Percentiles rank a stretch among this genome's conserved stretches.
phyloP scores from a whole-genome alignment of 2,329 filamentous ascomycete species.

The Alternaria ventricosa region DNA sequence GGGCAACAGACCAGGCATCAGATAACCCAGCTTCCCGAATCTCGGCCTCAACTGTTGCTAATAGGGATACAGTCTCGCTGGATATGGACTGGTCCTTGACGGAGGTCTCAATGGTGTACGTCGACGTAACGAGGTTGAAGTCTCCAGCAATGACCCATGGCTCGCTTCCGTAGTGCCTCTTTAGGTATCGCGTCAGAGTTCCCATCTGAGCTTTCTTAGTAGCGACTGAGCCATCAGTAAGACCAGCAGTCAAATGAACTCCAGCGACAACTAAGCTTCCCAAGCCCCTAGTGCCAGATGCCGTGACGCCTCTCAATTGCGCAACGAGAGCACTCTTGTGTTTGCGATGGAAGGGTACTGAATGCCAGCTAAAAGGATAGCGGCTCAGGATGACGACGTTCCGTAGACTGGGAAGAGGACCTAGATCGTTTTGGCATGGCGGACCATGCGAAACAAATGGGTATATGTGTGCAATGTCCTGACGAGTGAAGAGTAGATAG shows the following conservation, averaged over 20 bases:
- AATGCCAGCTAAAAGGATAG: constrained; percentile 62
- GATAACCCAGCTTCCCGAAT: constrained; percentile 57
- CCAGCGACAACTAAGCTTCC: constrained; percentile 59
- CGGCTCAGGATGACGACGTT: constrained; percentile 68
- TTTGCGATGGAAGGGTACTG: constrained; percentile 59
- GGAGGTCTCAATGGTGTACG: constrained; percentile 61
- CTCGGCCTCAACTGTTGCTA: constrained; percentile 57
- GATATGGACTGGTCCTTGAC: constrained; percentile 63
- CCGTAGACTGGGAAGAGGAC: constrained; percentile 65
- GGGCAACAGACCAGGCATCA: constrained; percentile 61
- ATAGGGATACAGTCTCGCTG: constrained; percentile 51
- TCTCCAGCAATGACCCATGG: constrained; percentile 68
- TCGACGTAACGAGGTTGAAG: constrained; percentile 69
- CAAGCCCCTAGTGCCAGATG: constrained; percentile 17
- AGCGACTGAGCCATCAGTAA: constrained; percentile 64
- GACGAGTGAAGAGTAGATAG: constrained; percentile 57
- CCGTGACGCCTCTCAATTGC: constrained; percentile 49
- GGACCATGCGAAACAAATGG: constrained; percentile 65
- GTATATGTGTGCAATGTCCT: constrained; percentile 57
- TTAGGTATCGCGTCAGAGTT: constrained; percentile 57
- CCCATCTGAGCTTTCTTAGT: constrained; percentile 65
- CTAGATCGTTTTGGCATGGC: constrained; percentile 58
- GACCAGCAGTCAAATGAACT: constrained; percentile 67
- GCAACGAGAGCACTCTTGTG: constrained; percentile 66
- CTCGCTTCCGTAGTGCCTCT: constrained; percentile 49